A percentile compares a stretch with the other conserved stretches of the same genome.
Evolutionary conservation across 257 asterid genomes (phyloP).

Genomic region (Avicennia marina): DNA sequence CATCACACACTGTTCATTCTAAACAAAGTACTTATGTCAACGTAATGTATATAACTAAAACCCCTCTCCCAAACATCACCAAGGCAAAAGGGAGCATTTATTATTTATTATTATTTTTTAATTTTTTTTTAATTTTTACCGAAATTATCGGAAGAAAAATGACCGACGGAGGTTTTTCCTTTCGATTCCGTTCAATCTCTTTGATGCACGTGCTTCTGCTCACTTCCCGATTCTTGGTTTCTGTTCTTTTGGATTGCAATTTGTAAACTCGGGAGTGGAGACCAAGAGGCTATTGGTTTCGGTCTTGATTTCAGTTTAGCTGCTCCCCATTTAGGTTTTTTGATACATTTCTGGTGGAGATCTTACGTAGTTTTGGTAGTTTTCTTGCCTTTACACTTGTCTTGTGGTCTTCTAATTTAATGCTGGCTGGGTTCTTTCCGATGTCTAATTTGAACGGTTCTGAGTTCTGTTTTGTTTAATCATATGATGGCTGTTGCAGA

Average conservation of each 20-base stretch:
- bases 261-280: slow-evolving; percentile 32
- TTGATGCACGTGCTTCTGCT: slow-evolving; percentile 44
- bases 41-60: too few relatives aligned
- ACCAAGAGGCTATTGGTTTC: slow-evolving; percentile 31
- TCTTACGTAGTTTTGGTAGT: slow-evolving; percentile 41
- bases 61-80: too few relatives aligned
- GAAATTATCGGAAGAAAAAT: too few relatives aligned
- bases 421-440: slow-evolving; percentile 15
- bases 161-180: too few relatives aligned
- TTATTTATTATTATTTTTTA: too few relatives aligned
- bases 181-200: slow-evolving; percentile 42
- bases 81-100: too few relatives aligned
- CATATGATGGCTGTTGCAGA: not conserved
- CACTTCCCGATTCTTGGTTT: slow-evolving; percentile 31
- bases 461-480: slow-evolving; percentile 10
- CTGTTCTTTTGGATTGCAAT: slow-evolving; percentile 17
- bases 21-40: too few relatives aligned
- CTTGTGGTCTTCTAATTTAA: slow-evolving; percentile 20
- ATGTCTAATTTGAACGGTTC: slow-evolving; percentile 18
- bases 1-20: too few relatives aligned
- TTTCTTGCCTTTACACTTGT: slow-evolving; percentile 16
- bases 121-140: too few relatives aligned
- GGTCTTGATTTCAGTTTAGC: slow-evolving; percentile 27
- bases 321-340: slow-evolving; percentile 33
- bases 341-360: slow-evolving; percentile 50